Evolutionary conservation across 2,329 filamentous ascomycete genomes (phyloP).

Genomic region (Xylaria hypoxylon): DNA sequence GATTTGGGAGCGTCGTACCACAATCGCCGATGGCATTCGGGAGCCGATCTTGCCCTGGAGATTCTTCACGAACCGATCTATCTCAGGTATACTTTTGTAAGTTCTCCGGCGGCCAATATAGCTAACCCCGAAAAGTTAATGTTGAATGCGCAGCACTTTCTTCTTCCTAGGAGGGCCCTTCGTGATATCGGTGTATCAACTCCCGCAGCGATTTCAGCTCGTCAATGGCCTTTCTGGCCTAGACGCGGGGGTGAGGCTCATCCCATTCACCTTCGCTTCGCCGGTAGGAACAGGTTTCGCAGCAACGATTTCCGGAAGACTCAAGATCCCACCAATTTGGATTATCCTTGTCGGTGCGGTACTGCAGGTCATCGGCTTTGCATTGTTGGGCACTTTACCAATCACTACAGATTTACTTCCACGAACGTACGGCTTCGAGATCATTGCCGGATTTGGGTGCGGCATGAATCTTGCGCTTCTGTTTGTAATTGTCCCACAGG

Average conservation of each 20-base stretch:
- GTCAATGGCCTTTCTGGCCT: slow-evolving; percentile 34
- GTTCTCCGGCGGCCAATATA: too few species aligned
- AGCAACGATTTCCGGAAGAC: slow-evolving; percentile 17
- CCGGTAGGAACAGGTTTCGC: slow-evolving; percentile 25
- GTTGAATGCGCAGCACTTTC: too few species aligned
- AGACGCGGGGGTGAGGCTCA: slow-evolving; percentile 35
- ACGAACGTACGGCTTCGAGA: slow-evolving; percentile 34
- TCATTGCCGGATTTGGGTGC: slow-evolving; percentile 37
- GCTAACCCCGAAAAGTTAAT: too few species aligned
- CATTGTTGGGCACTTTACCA: slow-evolving; percentile 30
- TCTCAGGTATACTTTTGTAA: too few species aligned
- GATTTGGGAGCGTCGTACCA: too few species aligned
- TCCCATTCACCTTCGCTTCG: slow-evolving; percentile 33
- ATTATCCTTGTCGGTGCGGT: slow-evolving; percentile 28
- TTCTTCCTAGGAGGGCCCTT: slow-evolving; percentile 28
- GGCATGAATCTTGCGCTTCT: slow-evolving; percentile 35
- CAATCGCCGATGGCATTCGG: too few species aligned
- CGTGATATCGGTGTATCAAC: slow-evolving; percentile 22
- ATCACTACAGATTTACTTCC: slow-evolving; percentile 18
- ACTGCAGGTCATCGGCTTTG: slow-evolving; percentile 39
- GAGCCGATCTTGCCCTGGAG: too few species aligned
- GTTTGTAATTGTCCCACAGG: slow-evolving; percentile 34
- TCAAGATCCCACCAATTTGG: slow-evolving; percentile 37
- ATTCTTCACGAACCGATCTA: too few species aligned
- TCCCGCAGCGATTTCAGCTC: slow-evolving; percentile 40